Base-by-base conservation (phyloP, 768 basidiomycete species). In the Lentinula detonsa region DNA sequence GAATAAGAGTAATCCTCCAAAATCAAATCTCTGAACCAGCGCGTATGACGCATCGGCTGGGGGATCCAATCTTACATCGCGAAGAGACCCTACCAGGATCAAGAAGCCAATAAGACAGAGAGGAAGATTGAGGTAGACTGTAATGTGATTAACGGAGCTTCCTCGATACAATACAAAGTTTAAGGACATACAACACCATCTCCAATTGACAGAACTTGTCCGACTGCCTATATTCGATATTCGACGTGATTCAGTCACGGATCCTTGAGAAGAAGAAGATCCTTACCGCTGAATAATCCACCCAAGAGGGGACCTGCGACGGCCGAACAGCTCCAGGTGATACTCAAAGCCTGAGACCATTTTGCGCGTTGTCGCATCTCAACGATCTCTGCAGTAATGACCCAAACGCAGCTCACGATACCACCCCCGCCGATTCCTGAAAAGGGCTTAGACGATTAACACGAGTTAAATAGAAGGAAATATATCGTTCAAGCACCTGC, bases 281-380 rank as follows among this genome's bases (percentile, higher is more conserved):
- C 18, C 84, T 72, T 63, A 90, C 88, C 77, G 68, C 91, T 91
- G 74, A 93, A 93, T 60, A 87, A 66, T 34, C 91, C 91, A 39
- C 91, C 91, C n/a, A 93, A 75, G 15, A 93, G 72, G 21, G 91
- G 91, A 5, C 92, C 91, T 51, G 91, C 90, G 63, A 93, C 72
- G 37, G 91, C 91, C 46, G 91, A 93, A 69, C 88, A 90, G 62
- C 87, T 86, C 91, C 91, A 93, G 40, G 91, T 93, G 58, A 92
- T 71, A 64, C 91, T 92, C 35, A 93, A 79, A 18, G 90, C 90
- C 71, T 90, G 89, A 10, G 89, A 91, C 91, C 90, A 93, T 70
- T 85, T 90, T 53, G 90, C 87, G 61, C 90, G 84, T 61, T 81
- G 75, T 62, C 75, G 78, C 33, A 85, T 79, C 70, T 87, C 84